Evolutionary conservation across 2,329 filamentous ascomycete genomes (phyloP).

Genomic region (Claviceps paspali): DNA sequence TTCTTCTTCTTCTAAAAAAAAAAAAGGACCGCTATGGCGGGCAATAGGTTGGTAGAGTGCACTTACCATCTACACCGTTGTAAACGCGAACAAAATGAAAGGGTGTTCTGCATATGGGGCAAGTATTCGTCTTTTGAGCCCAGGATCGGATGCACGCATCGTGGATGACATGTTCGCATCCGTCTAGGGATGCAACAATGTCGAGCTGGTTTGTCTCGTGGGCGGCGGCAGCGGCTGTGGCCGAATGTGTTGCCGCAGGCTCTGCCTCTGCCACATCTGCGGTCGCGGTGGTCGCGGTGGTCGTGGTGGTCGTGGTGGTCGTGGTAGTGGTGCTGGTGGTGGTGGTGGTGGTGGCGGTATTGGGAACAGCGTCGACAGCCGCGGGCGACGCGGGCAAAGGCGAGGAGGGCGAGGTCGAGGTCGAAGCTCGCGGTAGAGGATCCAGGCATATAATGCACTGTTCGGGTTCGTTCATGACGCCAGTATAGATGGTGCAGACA

Average conservation of each 20-base stretch:
- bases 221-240: conserved; percentile 6
- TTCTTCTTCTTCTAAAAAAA: no score
- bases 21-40: no score
- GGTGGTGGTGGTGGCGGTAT: conserved; percentile 1
- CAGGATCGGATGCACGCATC: conserved; percentile 85
- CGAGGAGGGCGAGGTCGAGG: conserved; percentile 1
- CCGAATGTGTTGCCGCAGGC: conserved; percentile 10
- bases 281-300: conserved; percentile 1
- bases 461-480: conserved; percentile 39
- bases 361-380: conserved; percentile 9
- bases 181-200: conserved; percentile 44
- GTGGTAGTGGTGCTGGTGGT: conserved; percentile 4
- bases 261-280: background rate
- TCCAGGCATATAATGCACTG: conserved; percentile 59
- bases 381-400: conserved; percentile 5
- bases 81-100: conserved; percentile 86
- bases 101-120: conserved; percentile 82
- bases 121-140: conserved; percentile 95
- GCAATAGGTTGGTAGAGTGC: no score
- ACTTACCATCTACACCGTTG: conserved; percentile 63
- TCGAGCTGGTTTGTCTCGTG: conserved; percentile 22
- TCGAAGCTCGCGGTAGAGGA: conserved; percentile 29
- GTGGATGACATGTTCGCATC: conserved; percentile 85
- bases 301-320: conserved; percentile 11
- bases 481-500: conserved; percentile 22